phyloP scores from a whole-genome alignment of 768 basidiomycete species.

The Fomitopsis pulvina region DNA sequence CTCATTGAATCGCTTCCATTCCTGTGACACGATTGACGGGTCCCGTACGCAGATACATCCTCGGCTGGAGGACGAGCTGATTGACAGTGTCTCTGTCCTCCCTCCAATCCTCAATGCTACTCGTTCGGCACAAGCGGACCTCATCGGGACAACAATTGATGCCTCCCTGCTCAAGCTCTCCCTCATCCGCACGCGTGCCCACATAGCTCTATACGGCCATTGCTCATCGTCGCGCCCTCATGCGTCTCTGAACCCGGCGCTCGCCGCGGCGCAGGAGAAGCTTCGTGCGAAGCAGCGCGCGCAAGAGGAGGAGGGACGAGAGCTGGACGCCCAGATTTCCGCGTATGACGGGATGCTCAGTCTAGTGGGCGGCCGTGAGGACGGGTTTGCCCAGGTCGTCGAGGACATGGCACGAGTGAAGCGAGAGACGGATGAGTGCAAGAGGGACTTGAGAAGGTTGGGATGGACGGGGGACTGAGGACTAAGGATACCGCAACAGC shows the following conservation, averaged over 20 bases:
- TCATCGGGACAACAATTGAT: constrained; percentile 40
- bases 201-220: constrained; percentile 35
- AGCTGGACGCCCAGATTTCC: constrained; percentile 32
- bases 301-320: constrained; percentile 30
- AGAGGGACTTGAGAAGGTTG: constrained; percentile 39
- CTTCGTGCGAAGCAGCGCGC: constrained; percentile 30
- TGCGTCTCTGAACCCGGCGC: constrained; percentile 24
- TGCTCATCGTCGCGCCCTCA: no score
- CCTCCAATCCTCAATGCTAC: constrained; percentile 23
- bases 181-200: constrained; percentile 34
- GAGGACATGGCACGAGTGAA: constrained; percentile 42
- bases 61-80: constrained; percentile 25
- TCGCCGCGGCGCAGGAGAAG: constrained; percentile 25
- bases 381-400: constrained; percentile 39
- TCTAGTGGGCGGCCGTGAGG: constrained; percentile 33
- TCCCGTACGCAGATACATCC: constrained; percentile 23
- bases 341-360: constrained; percentile 36
- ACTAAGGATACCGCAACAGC: no score
- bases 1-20: background rate
- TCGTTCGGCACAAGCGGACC: constrained; percentile 31
- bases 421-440: constrained; percentile 43
- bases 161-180: constrained; percentile 41
- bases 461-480: constrained; percentile 48
- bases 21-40: background rate
- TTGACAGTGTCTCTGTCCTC: constrained; percentile 21